Conservation (phyloP, 805 yeast genomes). For the Spathaspora arborariae region DNA sequence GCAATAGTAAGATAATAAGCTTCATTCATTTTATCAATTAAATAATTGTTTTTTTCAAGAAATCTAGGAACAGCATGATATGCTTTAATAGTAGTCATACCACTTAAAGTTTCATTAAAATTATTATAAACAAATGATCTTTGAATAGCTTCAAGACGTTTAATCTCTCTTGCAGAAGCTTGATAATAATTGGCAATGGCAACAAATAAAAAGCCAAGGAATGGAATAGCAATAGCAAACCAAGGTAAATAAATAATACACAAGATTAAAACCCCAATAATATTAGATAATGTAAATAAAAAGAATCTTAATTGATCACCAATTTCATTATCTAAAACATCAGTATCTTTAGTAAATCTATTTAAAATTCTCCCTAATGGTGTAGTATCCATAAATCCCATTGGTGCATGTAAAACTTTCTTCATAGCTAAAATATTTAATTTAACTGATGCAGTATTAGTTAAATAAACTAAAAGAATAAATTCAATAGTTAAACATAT, state of each 20-base stretch:
- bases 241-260: constrained; percentile 36
- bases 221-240: constrained; percentile 38
- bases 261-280: constrained; percentile 50
- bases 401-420: constrained; percentile 68
- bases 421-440: constrained; percentile 61
- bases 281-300: constrained; percentile 48
- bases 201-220: constrained; percentile 22
- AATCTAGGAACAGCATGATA: constrained; percentile 26
- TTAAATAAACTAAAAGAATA: constrained; percentile 43
- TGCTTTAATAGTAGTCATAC: constrained; percentile 36
- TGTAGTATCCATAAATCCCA: constrained; percentile 79
- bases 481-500: constrained; percentile 42
- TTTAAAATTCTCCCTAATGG: constrained; percentile 86
- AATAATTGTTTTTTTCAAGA: constrained; percentile 20
- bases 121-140: constrained; percentile 39
- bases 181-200: constrained; percentile 31
- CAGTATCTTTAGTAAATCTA: constrained; percentile 85
- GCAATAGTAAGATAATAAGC: constrained; percentile 34
- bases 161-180: constrained; percentile 36
- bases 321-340: constrained; percentile 75
- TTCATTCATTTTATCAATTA: constrained; percentile 33
- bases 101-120: constrained; percentile 34
- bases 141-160: constrained; percentile 37
- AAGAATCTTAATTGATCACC: constrained; percentile 66
- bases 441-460: constrained; percentile 51